Evolutionary conservation across 225 moss, liverwort and hornwort genomes (phyloP), one percentile per base, ranked within the genome.

Genomic region (Sphagnum tenellum): DNA sequence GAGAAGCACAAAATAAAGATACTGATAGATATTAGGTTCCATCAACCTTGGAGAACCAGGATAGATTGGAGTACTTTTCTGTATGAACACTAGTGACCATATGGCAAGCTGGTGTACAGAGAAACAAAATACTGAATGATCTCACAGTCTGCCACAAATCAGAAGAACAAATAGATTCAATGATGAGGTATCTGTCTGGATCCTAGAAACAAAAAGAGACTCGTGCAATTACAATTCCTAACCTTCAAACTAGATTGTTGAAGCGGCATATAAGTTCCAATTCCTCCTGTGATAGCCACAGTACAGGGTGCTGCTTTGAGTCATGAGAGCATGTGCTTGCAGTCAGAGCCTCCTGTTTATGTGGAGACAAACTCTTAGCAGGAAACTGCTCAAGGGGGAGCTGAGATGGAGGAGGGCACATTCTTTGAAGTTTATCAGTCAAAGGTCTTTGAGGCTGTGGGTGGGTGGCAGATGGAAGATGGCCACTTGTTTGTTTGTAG

Each of bases 201-300:
- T 0, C 29, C 29, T 1, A 29, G 29, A 29, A 29, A 29, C 29
- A 29, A 29, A 29, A 29, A 29, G 29, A 29, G 29, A 29, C 29
- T 29, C 29, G 1, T 29, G 29, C 29, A 29, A 29, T 29, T 29
- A 1, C 29, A 29, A 46, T 46, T n/a, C 12, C 12, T 44, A 58
- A 71, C 71, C 65, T 71, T 71, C 12, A 64, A 56, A 44, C 65
- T 47, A 57, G 64, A 56, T 58, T 64, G 64, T 49, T 64, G 55
- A 9, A 71, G 58, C 48, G 71, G 9, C 65, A 62, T 50, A 71
- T 71, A 7, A 71, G 64, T 13, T 71, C 71, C 9, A 55, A 57
- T 66, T 71, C 71, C 58, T 66, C 71, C 44, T 65, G 58, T 59
- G 71, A 71, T 2, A 71, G 65, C 71, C 71, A 71, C 8, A 71